Conservation (phyloP, 257 asterid genomes). For the Paulownia fortunei region DNA sequence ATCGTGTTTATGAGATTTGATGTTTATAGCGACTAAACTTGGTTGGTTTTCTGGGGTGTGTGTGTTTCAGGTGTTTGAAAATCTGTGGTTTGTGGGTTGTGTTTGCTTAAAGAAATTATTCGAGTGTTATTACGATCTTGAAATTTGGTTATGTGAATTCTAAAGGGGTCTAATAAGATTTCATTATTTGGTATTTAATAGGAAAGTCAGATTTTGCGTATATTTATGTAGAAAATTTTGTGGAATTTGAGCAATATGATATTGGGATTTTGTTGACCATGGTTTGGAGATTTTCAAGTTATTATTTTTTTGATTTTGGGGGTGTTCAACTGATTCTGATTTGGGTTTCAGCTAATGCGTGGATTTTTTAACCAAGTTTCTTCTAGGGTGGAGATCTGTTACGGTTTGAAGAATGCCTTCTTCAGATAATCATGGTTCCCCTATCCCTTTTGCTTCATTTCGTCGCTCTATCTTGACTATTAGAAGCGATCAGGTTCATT, state of each 20-base stretch:
- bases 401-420: conserved; percentile 67
- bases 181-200: background rate
- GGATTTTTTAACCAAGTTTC: background rate
- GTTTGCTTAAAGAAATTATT: conserved; percentile 11
- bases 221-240: background rate
- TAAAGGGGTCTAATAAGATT: conserved; percentile 10
- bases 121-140: conserved; percentile 15
- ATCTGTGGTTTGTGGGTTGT: conserved; percentile 8
- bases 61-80: conserved; percentile 23
- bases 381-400: conserved; percentile 34
- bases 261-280: conserved; percentile 12
- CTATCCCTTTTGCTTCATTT: conserved; percentile 75
- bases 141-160: conserved; percentile 12
- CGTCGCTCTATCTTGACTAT: conserved; percentile 74
- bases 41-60: conserved; percentile 10
- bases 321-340: background rate
- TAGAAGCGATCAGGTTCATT: conserved; percentile 66
- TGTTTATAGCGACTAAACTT: conserved; percentile 8
- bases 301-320: background rate
- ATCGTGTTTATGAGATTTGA: conserved; percentile 24
- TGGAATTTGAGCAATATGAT: background rate
- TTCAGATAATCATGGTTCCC: conserved; percentile 61
- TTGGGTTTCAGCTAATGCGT: conserved; percentile 9
- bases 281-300: background rate
- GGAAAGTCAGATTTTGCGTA: background rate